Evolutionary conservation across 192 early-diverging fungal species (phyloP), one percentile per base, ranked within the genome.

Genomic region (Dimargaris xerosporica): DNA sequence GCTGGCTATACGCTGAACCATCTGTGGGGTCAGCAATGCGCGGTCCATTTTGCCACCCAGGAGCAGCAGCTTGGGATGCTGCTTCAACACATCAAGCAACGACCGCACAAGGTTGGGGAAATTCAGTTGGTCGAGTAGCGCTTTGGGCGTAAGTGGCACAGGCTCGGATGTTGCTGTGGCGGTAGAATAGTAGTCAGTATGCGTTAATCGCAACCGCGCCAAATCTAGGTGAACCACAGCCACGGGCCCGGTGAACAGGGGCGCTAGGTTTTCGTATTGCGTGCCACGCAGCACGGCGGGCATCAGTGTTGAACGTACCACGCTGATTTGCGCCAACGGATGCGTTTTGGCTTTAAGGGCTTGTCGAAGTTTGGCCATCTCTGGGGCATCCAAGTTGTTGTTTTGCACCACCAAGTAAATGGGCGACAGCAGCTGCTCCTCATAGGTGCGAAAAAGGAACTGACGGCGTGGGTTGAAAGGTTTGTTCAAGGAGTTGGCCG

Each of bases 391-490:
- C 31, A 77, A 64, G 50, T 77, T 77, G 54, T 77, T 61, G 62
- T 74, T 70, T 61, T 77, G 75, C 10, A 74, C 17, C 4, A 77
- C 48, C 2, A 77, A 28, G 29, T 72, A 50, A 0, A 65, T 63
- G 0, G 70, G 70, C 29, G 67, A 67, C 3, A 29, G 23, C 10
- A 77, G 66, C 26, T 72, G 66, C 45, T 44, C 28, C 42, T 77
- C 75, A 42, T 77, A 77, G 26, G 69, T 66, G n/a, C 41, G 31
- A 28, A 77, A 73, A 26, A 77, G 62, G 39, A 66, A 77, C 47
- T 74, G 69, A 19, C 74, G 73, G 72, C 75, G 75, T 42, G n/a
- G 46, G 0, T 70, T 51, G 44, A 77, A 77, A 16, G 75, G 75
- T 55, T 77, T 71, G 62, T 77, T 74, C 62, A 73, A 73, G 29